Conservation (phyloP, 192 early-diverging fungal species). For the Pilaira anomala region DNA sequence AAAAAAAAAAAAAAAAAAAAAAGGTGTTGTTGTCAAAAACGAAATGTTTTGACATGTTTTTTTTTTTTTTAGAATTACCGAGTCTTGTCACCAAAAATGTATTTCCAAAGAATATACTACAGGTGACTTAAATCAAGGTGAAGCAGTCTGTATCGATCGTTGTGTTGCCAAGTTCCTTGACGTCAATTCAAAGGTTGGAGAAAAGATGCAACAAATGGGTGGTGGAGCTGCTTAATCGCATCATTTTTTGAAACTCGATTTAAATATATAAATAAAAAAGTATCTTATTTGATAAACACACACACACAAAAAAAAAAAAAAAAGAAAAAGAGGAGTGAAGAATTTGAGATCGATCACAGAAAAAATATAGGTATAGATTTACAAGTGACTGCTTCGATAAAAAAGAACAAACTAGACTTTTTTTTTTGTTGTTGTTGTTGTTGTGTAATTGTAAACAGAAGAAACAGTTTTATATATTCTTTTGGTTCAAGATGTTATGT, state of each 20-base stretch:
- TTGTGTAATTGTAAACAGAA: no score
- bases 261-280: conserved; percentile 5
- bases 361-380: no score
- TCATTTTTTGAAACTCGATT: not conserved
- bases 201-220: conserved; percentile 67
- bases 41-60: not conserved
- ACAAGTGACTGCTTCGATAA: no score
- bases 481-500: no score
- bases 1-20: not conserved
- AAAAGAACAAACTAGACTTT: no score
- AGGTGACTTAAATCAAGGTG: conserved; percentile 81
- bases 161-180: conserved; percentile 90
- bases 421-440: no score
- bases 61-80: conserved; percentile 55
- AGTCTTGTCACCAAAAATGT: conserved; percentile 87
- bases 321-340: no score
- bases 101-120: conserved; percentile 75
- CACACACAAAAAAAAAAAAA: no score
- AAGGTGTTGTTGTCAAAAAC: no score
- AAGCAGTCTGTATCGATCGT: conserved; percentile 90
- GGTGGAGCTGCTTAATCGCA: not conserved
- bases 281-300: no score
- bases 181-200: conserved; percentile 76
- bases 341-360: no score
- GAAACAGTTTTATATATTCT: no score